A percentile compares a stretch with the other conserved stretches of the same genome.
phyloP scores from a whole-genome alignment of 73 alveolate genomes.

The Symbiodinium pilosum region DNA sequence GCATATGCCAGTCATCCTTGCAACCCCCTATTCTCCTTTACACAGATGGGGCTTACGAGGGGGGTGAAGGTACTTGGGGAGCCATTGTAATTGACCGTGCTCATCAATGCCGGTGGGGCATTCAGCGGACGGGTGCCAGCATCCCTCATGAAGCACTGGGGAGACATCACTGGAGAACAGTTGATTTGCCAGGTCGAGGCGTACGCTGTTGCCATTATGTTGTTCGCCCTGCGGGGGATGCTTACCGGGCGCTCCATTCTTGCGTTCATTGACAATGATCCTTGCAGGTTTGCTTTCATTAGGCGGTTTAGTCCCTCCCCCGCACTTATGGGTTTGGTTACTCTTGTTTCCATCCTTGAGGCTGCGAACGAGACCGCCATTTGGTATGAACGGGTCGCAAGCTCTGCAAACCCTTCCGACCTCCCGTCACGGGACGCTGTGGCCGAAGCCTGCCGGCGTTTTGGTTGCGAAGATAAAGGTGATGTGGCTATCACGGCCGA shows the following conservation, averaged over 20 bases:
- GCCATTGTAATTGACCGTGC: not conserved
- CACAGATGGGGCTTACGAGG: conserved; percentile 8
- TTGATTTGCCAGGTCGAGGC: not conserved
- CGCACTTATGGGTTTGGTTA: not conserved
- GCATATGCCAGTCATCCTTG: too few species aligned
- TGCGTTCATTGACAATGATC: not conserved
- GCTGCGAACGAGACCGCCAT: not conserved
- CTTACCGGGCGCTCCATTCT: not conserved
- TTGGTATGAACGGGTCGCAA: not conserved
- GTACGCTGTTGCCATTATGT: not conserved
- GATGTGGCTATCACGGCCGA: not conserved
- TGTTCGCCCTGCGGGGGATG: not conserved
- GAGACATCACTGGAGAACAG: too few species aligned
- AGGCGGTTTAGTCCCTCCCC: not conserved
- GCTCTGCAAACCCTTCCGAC: not conserved
- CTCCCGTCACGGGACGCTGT: too few species aligned
- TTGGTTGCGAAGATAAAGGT: too few species aligned
- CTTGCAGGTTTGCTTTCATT: not conserved
- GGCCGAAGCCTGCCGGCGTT: not conserved
- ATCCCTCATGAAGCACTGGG: too few species aligned
- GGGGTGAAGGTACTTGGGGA: not conserved
- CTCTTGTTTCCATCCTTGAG: not conserved
- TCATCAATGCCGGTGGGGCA: too few species aligned
- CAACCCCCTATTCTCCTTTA: not conserved
- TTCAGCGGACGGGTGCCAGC: too few species aligned